Base-by-base conservation (phyloP, 163 green algal species). In the Chlamydomonas reinhardtii region DNA sequence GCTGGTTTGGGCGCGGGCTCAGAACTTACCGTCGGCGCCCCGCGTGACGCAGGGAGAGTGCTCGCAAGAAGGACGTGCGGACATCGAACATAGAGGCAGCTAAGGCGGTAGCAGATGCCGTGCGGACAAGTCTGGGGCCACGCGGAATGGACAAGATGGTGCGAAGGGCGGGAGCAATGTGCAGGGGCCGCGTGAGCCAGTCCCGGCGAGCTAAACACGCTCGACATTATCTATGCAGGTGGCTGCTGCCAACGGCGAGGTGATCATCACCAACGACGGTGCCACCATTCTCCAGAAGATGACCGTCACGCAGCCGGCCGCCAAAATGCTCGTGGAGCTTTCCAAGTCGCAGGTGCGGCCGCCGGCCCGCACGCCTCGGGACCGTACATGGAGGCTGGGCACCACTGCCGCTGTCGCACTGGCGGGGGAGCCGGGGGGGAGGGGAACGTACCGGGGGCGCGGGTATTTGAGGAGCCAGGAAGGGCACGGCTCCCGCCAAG, bases 71-170 rank as follows among this genome's bases (percentile, higher is more conserved):
- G 81, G 98, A 99, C 93, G 96, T 99, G 5, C 94, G 98, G 11
- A 94, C 95, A 3, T 92, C 93, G 52, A 99, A 99, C 91, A 99
- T 99, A 59, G 94, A 98, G 89, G 95, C 97, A 22, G 98, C 98
- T 25, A 99, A 99, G 88, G 96, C 98, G n/a, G 95, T 99, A 16
- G 97, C 98, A 31, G 97, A 99, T 86, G 97, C 97, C 39, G 95
- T 99, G n/a, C 93, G 98, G 17, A 99, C 98, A 11, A 97, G 91
- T 73, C 79, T 99, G 65, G 98, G 98, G 12, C 98, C 98, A 0
- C 88, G 97, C 34, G 98, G 98, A 54, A 99, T 99, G 96, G 98
- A 99, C 92, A 99, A 99, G 88, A 99, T 99, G 98, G 96, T 99
- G 48, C 64, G 69, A 29, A 34, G 64, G 25, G 76, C 48, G 48